Conservation (phyloP, 495 filamentous ascomycete species). For the Penicillium samsonianum region DNA sequence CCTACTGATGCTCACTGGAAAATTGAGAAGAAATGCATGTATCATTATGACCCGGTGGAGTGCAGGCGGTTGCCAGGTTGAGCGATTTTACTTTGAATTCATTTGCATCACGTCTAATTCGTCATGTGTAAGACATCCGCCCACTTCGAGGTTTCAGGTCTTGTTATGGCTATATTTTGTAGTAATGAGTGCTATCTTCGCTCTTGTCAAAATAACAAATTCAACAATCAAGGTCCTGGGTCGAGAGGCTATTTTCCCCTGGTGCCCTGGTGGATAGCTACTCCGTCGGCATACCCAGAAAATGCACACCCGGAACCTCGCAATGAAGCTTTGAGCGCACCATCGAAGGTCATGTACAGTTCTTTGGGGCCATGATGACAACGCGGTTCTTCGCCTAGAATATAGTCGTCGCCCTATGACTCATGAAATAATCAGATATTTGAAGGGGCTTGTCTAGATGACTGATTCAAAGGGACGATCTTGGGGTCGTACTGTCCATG, state of each 20-base stretch:
- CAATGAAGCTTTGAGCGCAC: neutral
- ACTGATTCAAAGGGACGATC: too few relatives aligned
- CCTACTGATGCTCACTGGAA: neutral
- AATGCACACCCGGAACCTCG: neutral
- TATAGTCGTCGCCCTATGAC: neutral
- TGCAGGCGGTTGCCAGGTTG: constrained; percentile 19
- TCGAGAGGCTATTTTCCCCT: neutral
- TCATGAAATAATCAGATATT: too few relatives aligned
- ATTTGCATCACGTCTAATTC: constrained; percentile 2
- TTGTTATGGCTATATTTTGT: neutral
- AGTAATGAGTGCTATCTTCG: neutral
- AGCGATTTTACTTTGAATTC: constrained; percentile 20
- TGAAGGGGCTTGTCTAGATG: too few relatives aligned
- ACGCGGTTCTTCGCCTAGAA: neutral
- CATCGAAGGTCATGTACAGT: neutral
- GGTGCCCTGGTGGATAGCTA: neutral
- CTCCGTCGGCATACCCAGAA: neutral
- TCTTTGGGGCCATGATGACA: neutral
- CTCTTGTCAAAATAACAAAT: neutral
- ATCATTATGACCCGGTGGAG: constrained; percentile 23
- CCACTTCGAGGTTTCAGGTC: neutral
- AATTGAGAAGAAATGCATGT: constrained; percentile 17
- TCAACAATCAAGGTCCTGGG: neutral
- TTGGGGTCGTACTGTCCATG: neutral
- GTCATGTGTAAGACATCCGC: neutral